A percentile compares a stretch with the other conserved stretches of the same genome.
These are phyloP conservation scores for Hansfordia pulvinata DNA, from an alignment of 2,329 filamentous ascomycete species.

Conservation along the genomic window DNA sequence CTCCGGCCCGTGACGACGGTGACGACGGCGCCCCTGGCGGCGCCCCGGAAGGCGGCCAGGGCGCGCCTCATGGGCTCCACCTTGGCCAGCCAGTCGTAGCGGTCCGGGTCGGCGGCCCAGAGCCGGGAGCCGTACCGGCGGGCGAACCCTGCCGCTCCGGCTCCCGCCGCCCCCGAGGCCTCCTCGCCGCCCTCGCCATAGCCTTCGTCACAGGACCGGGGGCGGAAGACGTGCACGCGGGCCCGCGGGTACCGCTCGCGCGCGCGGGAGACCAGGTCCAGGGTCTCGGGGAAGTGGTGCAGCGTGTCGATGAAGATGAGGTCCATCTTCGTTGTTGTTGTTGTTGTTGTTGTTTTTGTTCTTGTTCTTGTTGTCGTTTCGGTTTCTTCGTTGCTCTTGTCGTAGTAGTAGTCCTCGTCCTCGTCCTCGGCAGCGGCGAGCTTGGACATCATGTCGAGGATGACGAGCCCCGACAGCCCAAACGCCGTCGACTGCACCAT, in stretches of 20 bases:
- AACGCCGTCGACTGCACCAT: constrained; percentile 51
- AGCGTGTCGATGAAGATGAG: constrained; percentile 44
- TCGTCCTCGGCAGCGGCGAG: constrained; percentile 14
- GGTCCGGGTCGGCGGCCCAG: constrained; percentile 57
- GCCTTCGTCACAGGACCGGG: too few relatives aligned
- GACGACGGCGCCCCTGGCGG: too few relatives aligned
- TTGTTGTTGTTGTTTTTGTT: too few relatives aligned
- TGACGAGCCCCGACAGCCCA: constrained; percentile 46
- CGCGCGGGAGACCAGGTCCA: constrained; percentile 41
- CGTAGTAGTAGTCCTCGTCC: neutral
- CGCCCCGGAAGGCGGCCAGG: constrained; percentile 54
- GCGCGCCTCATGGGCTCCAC: constrained; percentile 64
- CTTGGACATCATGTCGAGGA: constrained; percentile 33
- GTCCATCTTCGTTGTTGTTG: constrained; percentile 29
- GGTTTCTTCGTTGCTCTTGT: constrained; percentile 3
- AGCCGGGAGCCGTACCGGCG: constrained; percentile 49
- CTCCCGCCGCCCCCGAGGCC: too few relatives aligned
- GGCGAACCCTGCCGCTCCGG: constrained; percentile 53
- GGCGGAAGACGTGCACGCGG: constrained; percentile 58
- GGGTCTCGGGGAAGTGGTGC: constrained; percentile 43
- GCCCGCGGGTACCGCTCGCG: constrained; percentile 47
- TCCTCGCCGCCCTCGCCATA: too few relatives aligned
- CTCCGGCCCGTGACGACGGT: constrained; percentile 60
- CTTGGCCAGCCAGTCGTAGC: constrained; percentile 65
- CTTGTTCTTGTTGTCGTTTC: too few relatives aligned